These are phyloP conservation scores for Colletotrichum falcatum DNA, from an alignment of 2,329 filamentous ascomycete species.

Conservation along the genomic window DNA sequence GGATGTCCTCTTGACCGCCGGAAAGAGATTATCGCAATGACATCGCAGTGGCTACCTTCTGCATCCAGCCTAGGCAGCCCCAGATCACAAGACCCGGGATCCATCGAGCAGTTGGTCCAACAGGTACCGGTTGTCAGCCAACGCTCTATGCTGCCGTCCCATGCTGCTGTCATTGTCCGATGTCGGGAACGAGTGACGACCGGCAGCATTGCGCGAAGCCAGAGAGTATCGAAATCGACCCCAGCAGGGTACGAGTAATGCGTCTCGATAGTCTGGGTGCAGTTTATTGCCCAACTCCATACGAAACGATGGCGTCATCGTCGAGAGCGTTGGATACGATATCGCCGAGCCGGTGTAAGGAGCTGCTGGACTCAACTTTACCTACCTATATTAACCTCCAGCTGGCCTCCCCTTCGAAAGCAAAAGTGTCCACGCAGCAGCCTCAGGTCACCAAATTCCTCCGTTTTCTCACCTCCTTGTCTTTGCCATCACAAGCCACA, in stretches of 20 bases:
- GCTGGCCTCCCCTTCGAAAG: not conserved
- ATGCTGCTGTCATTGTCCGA: not conserved
- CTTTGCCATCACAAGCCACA: not conserved
- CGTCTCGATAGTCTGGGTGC: not conserved
- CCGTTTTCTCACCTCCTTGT: no score
- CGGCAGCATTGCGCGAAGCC: no score
- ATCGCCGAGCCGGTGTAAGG: not conserved
- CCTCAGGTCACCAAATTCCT: no score
- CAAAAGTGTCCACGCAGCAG: not conserved
- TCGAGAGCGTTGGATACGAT: not conserved
- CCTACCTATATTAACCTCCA: not conserved
- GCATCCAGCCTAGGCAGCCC: not conserved
- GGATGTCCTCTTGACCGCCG: not conserved
- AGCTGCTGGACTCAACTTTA: not conserved
- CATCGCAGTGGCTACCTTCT: not conserved
- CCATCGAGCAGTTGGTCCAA: not conserved
- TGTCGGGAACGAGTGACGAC: no score
- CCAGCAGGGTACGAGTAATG: conserved; percentile 5
- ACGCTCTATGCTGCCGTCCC: no score
- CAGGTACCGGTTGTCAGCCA: not conserved
- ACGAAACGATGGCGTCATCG: not conserved
- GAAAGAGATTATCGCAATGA: not conserved
- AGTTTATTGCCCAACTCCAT: not conserved
- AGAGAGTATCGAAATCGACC: not conserved
- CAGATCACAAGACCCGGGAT: not conserved